phyloP scores from a whole-genome alignment of 192 early-diverging fungal genomes.

The Irineochytrium annulatum region DNA sequence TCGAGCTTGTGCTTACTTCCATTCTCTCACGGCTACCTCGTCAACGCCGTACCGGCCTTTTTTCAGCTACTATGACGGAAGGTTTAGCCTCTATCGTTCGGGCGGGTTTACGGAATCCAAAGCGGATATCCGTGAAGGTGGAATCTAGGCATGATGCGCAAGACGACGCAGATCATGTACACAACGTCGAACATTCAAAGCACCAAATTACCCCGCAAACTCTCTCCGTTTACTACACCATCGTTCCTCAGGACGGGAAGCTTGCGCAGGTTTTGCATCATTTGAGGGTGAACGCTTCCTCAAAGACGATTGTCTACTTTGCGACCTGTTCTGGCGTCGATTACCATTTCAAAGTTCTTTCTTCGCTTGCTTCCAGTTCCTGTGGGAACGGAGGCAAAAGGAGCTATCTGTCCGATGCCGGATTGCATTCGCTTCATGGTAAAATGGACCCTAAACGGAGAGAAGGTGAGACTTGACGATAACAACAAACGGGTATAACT shows the following conservation, averaged over 20 bases:
- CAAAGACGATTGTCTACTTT: slow-evolving; percentile 92
- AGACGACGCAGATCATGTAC: neutral
- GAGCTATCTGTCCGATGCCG: neutral
- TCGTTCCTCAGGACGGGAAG: slow-evolving; percentile 80
- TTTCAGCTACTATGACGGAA: slow-evolving; percentile 96
- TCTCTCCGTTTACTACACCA: slow-evolving; percentile 56
- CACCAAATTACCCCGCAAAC: slow-evolving; percentile 16
- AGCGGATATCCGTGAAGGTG: slow-evolving; percentile 84
- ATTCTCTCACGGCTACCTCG: slow-evolving; percentile 83
- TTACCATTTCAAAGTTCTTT: too few species aligned
- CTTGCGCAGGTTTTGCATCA: slow-evolving; percentile 67
- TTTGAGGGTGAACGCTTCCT: slow-evolving; percentile 42
- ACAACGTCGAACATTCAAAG: neutral
- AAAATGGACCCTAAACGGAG: slow-evolving; percentile 89
- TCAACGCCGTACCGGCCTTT: slow-evolving; percentile 92
- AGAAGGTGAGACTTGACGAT: too few species aligned
- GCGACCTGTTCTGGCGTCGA: slow-evolving; percentile 95
- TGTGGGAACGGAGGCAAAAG: neutral
- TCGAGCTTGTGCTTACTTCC: slow-evolving; percentile 43
- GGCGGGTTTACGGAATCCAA: slow-evolving; percentile 89
- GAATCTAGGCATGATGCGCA: slow-evolving; percentile 48
- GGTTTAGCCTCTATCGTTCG: slow-evolving; percentile 75
- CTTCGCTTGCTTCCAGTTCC: slow-evolving; percentile 33
- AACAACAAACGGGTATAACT: too few species aligned
- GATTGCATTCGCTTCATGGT: slow-evolving; percentile 71